A percentile compares a stretch with the other conserved stretches of the same genome.
These are phyloP conservation scores for Kalanchoe fedtschenkoi DNA, from an alignment of 164 flowering plant genomes.

Conservation along the genomic window DNA sequence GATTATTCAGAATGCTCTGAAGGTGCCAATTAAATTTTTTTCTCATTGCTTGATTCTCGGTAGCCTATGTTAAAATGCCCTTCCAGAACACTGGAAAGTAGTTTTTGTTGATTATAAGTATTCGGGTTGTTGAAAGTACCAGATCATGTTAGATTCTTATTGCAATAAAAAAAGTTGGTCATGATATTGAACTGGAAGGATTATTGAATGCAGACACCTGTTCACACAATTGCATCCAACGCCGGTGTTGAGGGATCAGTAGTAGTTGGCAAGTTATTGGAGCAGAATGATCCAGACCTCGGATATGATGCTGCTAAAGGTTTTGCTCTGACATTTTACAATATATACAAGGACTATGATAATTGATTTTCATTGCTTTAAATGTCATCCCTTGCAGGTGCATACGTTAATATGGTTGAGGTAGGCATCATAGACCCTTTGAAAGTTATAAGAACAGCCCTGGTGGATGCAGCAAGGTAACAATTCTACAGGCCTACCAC, in stretches of 20 bases:
- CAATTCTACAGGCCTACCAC: no score
- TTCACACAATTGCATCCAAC: constrained; percentile 75
- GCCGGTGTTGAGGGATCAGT: constrained; percentile 99
- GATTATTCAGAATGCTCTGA: constrained; percentile 88
- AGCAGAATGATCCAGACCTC: constrained; percentile 73
- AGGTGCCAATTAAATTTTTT: constrained; percentile 28
- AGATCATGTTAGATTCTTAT: no score
- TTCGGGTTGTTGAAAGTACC: no score
- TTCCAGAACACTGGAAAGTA: no score
- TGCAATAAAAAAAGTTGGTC: no score
- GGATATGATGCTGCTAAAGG: constrained; percentile 99
- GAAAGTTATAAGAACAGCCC: constrained; percentile 96
- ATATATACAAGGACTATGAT: no score
- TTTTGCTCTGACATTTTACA: constrained; percentile 8
- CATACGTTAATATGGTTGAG: constrained; percentile 93
- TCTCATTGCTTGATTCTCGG: no score
- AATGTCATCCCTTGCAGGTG: constrained; percentile 34
- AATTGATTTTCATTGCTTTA: background rate
- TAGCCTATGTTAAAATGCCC: no score
- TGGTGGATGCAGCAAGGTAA: constrained; percentile 97
- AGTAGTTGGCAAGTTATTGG: constrained; percentile 90
- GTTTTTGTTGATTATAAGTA: no score
- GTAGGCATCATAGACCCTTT: constrained; percentile 90
- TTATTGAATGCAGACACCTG: constrained; percentile 53
- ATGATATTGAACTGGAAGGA: background rate